Evolutionary conservation across 345 rosid genomes (phyloP), one percentile per base, ranked within the genome.

Genomic region (Gynandropsis gynandra): DNA sequence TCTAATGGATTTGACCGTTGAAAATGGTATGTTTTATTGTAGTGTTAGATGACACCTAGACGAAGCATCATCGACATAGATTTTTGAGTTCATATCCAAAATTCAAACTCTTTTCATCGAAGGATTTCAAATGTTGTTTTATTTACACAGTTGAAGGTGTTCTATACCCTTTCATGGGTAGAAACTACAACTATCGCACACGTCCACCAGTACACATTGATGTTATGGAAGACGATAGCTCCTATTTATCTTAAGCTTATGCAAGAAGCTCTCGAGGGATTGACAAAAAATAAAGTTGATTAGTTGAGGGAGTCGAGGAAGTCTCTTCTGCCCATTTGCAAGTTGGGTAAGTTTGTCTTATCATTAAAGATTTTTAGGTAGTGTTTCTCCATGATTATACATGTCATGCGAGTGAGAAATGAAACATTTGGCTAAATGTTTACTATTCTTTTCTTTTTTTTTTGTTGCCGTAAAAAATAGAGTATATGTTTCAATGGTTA

Each of bases 221-320:
- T 87, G 98, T 72, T 87, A 20, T 90, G 96, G 98, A 87, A 90
- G 64, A 96, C 98, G 36, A 95, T 96, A 59, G 69, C 98, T 74
- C 96, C 98, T 8, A 92, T 90, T 46, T 90, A 87, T 68, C 96
- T 92, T 6, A 87, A 87, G 65, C 96, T 90, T 21, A 87, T 90
- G 52, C 95, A 84, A 67, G 89, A 87, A 60, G 74, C 85, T 66
- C 96, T 92, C 21, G 83, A 80, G 70, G 96, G 95, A 50, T 70
- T 90, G 71, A 83, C 95, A 7, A 69, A 75, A 69, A 69, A 58
- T 2, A 89, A 90, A 79, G 92, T 95, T 18, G 62, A 73, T 63
- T 70, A 61, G 35, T 62, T 90, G 3, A 68, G 83, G 56, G 64
- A 56, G 41, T 87, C 80, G 68, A 95, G 85, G 31, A 80, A 82